Evolutionary conservation across 1,284 basidiomycete species (phyloP).

Genomic region (Cystobasidiaceae sp.): DNA sequence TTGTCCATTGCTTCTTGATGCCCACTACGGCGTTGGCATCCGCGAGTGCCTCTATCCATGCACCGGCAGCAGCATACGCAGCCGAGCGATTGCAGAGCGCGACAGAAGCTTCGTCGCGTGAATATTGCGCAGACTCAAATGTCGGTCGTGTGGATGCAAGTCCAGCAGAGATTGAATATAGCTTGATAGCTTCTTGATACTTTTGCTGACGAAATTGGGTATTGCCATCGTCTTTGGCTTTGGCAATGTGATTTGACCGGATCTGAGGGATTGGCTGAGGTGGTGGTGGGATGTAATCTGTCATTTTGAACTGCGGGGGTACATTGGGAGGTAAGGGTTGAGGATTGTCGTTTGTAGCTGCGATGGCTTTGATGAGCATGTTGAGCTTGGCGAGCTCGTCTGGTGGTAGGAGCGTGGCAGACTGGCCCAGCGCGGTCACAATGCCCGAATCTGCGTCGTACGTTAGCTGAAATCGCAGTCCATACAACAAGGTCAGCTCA

Average conservation of each 20-base stretch:
- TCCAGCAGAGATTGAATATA: conserved; percentile 77
- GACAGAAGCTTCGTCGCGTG: conserved; percentile 83
- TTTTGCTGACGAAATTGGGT: conserved; percentile 73
- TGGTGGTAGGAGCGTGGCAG: too few species aligned
- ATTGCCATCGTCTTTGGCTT: conserved; percentile 85
- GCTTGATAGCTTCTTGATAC: conserved; percentile 67
- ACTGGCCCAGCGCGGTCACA: conserved; percentile 32
- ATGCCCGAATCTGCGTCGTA: conserved; percentile 1
- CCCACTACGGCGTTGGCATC: conserved; percentile 87
- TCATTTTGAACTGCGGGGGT: conserved; percentile 61
- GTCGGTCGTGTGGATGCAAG: conserved; percentile 77
- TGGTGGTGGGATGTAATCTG: conserved; percentile 70
- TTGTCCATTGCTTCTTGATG: conserved; percentile 82
- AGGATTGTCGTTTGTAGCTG: conserved; percentile 64
- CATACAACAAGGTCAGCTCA: too few species aligned
- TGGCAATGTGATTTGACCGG: conserved; percentile 64
- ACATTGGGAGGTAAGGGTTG: conserved; percentile 57
- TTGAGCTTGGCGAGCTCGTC: too few species aligned
- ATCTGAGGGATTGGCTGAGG: conserved; percentile 69
- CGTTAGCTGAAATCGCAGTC: too few species aligned
- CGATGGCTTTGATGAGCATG: conserved; percentile 63
- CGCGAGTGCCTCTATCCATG: conserved; percentile 73
- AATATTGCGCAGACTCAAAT: conserved; percentile 77
- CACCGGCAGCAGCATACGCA: conserved; percentile 68
- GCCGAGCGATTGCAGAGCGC: conserved; percentile 87